Evolutionary conservation across 305 asterid genomes (phyloP), one percentile per base, ranked within the genome.

Genomic region (Fraxinus nigra): DNA sequence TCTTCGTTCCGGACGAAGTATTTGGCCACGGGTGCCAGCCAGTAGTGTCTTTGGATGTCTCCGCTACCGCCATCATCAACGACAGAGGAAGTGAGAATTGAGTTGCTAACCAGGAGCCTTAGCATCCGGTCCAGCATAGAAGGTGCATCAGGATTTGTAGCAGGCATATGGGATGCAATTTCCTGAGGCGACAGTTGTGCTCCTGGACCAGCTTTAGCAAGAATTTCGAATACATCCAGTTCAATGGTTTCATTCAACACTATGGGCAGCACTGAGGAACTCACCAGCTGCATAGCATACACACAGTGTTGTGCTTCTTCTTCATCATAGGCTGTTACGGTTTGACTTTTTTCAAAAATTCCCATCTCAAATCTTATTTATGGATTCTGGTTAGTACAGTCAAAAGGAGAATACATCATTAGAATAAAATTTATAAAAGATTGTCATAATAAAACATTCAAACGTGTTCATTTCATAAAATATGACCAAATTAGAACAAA

Each of bases 81-180:
- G 8, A 69, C 28, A 0, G 85, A 75, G 74, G 89, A 86, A 32
- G 86, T 78, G 65, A 88, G 87, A 67, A 87, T 32, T 5, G 88
- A 86, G 72, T 83, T 75, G 59, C 85, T 76, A 37, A 85, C 87
- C 38, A 90, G 81, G 65, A 86, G 72, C 4, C 86, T 69, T 14
- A 85, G 88, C 89, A 88, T 84, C 79, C 85, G 70, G 46, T 90
- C 90, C 0, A 90, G 76, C 89, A 82, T 84, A 9, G 38, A 6
- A 3, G 83, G 80, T 0, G 87, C 86, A 35, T 80, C 76, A 0
- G 81, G 83, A 24, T 80, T 80, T 5, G 18, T 48, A 6, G 26
- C 5, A 7, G 77, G 82, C 24, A 84, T 81, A 0, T 61, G 79
- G 13, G 83, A 46, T 30, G 33, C 83, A 32, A 79, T 79, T 0